Evolutionary conservation across 495 filamentous ascomycete species (phyloP).

Genomic region (Trichoderma parareesei): DNA sequence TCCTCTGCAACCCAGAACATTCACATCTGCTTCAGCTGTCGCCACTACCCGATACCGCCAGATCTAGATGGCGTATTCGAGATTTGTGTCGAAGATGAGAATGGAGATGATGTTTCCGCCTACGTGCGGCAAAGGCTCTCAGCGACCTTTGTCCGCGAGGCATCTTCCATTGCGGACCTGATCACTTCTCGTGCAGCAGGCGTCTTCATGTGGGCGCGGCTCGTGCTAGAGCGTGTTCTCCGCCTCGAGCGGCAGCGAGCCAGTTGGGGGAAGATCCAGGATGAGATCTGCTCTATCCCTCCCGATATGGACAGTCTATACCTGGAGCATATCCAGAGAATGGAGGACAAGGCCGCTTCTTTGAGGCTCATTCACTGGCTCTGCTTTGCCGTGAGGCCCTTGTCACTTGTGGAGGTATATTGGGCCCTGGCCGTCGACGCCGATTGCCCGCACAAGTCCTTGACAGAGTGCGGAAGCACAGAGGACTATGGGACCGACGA

Average conservation of each 20-base stretch:
- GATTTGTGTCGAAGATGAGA: conserved; percentile 23
- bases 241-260: conserved; percentile 16
- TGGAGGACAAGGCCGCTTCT: conserved; percentile 12
- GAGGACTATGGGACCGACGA: conserved; percentile 14
- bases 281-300: conserved; percentile 17
- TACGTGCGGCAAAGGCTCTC: conserved; percentile 19
- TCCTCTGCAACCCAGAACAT: conserved; percentile 12
- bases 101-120: conserved; percentile 22
- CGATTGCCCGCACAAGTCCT: conserved; percentile 16
- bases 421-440: conserved; percentile 24
- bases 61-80: conserved; percentile 16
- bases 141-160: conserved; percentile 8
- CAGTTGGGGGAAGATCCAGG: conserved; percentile 13
- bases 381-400: conserved; percentile 22
- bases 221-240: conserved; percentile 21
- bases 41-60: conserved; percentile 24
- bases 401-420: conserved; percentile 23
- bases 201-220: conserved; percentile 28
- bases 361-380: conserved; percentile 28
- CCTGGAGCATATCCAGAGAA: conserved; percentile 19
- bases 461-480: conserved; percentile 16
- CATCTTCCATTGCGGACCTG: conserved; percentile 15
- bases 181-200: conserved; percentile 24
- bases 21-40: conserved; percentile 32
- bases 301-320: conserved; percentile 23